These are phyloP conservation scores for Nakazawaea peltata DNA, from an alignment of 805 yeast genomes.

Conservation along the genomic window DNA sequence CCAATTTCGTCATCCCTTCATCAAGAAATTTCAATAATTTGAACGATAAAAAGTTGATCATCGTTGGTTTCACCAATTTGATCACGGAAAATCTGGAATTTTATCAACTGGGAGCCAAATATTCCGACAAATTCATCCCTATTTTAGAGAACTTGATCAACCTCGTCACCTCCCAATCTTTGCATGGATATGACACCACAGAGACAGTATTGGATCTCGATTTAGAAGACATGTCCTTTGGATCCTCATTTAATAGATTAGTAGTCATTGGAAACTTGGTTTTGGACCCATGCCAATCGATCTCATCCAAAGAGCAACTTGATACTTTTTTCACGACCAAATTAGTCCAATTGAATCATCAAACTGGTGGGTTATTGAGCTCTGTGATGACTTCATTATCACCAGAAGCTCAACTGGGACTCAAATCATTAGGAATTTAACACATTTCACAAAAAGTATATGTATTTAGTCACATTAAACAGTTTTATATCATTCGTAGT, in stretches of 20 bases:
- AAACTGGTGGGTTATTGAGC: conserved; percentile 11
- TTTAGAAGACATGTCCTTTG: conserved; percentile 66
- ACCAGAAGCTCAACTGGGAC: conserved; percentile 6
- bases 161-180: conserved; percentile 23
- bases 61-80: conserved; percentile 40
- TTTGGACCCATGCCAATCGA: conserved; percentile 61
- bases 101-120: conserved; percentile 25
- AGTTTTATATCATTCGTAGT: neutral
- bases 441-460: neutral
- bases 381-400: neutral
- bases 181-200: conserved; percentile 26
- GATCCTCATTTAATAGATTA: conserved; percentile 75
- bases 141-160: conserved; percentile 37
- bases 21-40: conserved; percentile 32
- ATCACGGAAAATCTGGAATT: conserved; percentile 27
- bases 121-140: conserved; percentile 30
- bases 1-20: conserved; percentile 43
- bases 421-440: conserved; percentile 8
- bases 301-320: conserved; percentile 25
- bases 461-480: no score
- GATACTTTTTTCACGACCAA: conserved; percentile 25
- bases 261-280: conserved; percentile 52
- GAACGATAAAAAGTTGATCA: conserved; percentile 36
- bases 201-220: conserved; percentile 47
- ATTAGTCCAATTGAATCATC: conserved; percentile 13